phyloP scores from a whole-genome alignment of 1,284 basidiomycete genomes.

The Ganoderma meredithae region DNA sequence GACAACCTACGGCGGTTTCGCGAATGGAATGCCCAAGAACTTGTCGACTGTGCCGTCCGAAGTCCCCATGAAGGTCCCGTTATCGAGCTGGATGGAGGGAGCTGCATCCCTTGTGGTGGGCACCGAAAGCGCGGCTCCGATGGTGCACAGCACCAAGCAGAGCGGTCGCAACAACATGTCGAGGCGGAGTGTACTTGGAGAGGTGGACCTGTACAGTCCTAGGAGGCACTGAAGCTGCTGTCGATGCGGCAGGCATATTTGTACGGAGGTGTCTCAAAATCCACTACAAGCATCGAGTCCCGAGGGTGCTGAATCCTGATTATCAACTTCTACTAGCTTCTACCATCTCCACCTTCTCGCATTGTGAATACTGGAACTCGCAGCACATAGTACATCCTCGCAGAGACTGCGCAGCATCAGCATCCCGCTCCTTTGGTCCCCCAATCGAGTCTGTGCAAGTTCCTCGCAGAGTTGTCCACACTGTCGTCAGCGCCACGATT shows the following conservation, averaged over 20 bases:
- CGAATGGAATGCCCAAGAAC: slow-evolving; percentile 41
- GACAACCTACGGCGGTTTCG: slow-evolving; percentile 36
- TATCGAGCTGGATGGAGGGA: slow-evolving; percentile 34
- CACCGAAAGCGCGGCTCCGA: not conserved
- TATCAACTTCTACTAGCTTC: not conserved
- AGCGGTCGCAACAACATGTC: slow-evolving; percentile 22
- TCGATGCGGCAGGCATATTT: not conserved
- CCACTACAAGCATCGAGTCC: not conserved
- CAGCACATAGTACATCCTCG: slow-evolving; percentile 36
- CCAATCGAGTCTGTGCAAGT: slow-evolving; percentile 65
- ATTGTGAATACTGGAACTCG: not conserved
- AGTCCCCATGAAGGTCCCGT: slow-evolving; percentile 35
- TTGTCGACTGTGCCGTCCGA: slow-evolving; percentile 30
- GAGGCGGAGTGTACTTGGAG: not conserved
- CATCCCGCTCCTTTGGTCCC: not conserved
- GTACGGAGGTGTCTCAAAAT: not conserved
- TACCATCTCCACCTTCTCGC: not conserved
- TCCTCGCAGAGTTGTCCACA: slow-evolving; percentile 73
- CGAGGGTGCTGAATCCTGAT: no score
- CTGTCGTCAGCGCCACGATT: slow-evolving; percentile 78
- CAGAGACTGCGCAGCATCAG: not conserved
- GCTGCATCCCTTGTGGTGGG: not conserved
- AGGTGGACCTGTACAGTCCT: not conserved
- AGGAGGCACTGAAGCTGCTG: not conserved
- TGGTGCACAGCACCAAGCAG: slow-evolving; percentile 18